A percentile compares a stretch with the other conserved stretches of the same genome.
These are phyloP conservation scores for Pseudogymnoascus sp. DNA, from an alignment of 2,329 filamentous ascomycete species.

Conservation along the genomic window DNA sequence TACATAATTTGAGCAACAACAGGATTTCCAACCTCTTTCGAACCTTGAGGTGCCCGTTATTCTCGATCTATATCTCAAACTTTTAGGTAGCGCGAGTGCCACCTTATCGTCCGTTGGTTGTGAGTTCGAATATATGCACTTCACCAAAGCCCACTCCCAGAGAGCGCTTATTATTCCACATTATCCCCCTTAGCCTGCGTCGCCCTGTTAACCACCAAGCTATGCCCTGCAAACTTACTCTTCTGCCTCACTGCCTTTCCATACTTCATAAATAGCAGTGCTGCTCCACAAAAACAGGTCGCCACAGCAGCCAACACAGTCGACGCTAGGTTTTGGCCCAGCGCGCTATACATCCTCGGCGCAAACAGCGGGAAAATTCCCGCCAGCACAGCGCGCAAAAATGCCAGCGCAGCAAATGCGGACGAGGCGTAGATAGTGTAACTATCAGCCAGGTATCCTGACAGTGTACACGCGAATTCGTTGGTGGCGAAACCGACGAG, in stretches of 20 bases:
- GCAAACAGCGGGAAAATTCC: slow-evolving; percentile 35
- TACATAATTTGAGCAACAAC: neutral
- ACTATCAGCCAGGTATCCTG: slow-evolving; percentile 36
- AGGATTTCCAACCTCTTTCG: neutral
- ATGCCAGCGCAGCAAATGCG: slow-evolving; percentile 34
- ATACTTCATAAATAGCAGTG: slow-evolving; percentile 31
- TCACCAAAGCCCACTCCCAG: neutral
- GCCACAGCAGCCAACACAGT: slow-evolving; percentile 34
- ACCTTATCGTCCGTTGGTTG: neutral
- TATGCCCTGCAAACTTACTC: slow-evolving; percentile 31
- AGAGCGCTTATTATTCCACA: neutral
- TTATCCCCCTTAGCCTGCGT: slow-evolving; percentile 5
- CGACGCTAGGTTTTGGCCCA: slow-evolving; percentile 33
- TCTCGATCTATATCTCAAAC: neutral
- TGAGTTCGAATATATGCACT: neutral
- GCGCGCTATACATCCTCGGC: slow-evolving; percentile 30
- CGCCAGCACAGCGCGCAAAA: slow-evolving; percentile 32
- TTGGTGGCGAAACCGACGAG: slow-evolving; percentile 39
- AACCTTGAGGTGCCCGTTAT: neutral
- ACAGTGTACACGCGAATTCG: slow-evolving; percentile 34
- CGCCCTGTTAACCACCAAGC: slow-evolving; percentile 8
- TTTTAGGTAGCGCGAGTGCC: neutral
- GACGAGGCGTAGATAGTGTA: slow-evolving; percentile 37
- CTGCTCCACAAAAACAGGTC: slow-evolving; percentile 32
- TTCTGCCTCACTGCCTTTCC: slow-evolving; percentile 29